A percentile compares a stretch with the other conserved stretches of the same genome.
phyloP scores from a whole-genome alignment of 1,284 basidiomycete genomes.

The Trichosporon ovoides region DNA sequence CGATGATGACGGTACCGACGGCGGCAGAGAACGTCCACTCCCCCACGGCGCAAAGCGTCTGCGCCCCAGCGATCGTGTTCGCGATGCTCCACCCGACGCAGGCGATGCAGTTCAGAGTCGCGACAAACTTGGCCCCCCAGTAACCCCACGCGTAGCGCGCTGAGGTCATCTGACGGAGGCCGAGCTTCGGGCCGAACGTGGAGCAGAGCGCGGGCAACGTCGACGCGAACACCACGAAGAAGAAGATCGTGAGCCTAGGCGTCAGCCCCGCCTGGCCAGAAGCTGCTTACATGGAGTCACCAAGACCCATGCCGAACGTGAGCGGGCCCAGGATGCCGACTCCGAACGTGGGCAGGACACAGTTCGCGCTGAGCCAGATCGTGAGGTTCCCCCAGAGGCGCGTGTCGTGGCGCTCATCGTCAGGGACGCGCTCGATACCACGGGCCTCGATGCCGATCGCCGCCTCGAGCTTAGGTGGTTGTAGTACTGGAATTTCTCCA shows the following conservation, averaged over 20 bases:
- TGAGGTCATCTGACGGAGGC: conserved; percentile 48
- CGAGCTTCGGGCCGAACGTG: conserved; percentile 39
- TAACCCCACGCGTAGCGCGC: conserved; percentile 48
- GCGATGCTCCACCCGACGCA: conserved; percentile 43
- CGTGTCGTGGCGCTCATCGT: conserved; percentile 27
- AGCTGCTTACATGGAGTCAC: conserved; percentile 27
- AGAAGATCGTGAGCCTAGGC: conserved; percentile 33
- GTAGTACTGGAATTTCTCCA: conserved; percentile 24
- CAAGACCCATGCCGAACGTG: conserved; percentile 31
- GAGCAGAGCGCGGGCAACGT: conserved; percentile 34
- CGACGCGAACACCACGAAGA: conserved; percentile 29
- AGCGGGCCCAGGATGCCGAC: conserved; percentile 34
- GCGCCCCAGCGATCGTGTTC: conserved; percentile 48
- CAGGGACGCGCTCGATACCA: conserved; percentile 40
- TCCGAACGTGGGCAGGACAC: conserved; percentile 39
- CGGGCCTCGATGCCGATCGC: conserved; percentile 38
- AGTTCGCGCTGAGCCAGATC: conserved; percentile 35
- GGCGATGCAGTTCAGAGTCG: conserved; percentile 38
- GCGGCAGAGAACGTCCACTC: conserved; percentile 39
- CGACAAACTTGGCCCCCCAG: conserved; percentile 38
- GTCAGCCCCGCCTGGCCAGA: neutral
- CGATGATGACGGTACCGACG: conserved; percentile 43
- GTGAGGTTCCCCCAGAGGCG: conserved; percentile 29
- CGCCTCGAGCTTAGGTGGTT: conserved; percentile 25
- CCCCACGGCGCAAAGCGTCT: conserved; percentile 36